Evolutionary conservation across 352 stramenopile species (phyloP), one percentile per base, ranked within the genome.

Genomic region (Blastocystis sp.): DNA sequence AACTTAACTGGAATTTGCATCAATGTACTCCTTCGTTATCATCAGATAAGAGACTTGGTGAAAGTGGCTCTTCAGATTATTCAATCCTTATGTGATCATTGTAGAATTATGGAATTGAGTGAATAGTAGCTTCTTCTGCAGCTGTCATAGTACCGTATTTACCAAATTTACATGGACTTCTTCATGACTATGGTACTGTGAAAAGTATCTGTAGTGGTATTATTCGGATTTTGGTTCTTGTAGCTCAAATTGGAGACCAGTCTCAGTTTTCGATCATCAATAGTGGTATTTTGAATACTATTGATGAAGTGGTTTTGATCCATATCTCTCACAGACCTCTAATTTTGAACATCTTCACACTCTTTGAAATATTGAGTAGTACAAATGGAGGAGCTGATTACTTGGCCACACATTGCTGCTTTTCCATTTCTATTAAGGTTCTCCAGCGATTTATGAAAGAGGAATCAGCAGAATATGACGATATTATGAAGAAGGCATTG

Each of bases 121-220:
- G 2, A 66, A 50, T 26, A 23, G 15, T 66, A 84, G 73, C 59
- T 7, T 66, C 45, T 11, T 50, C 43, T 20, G 73, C 73, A 39
- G 59, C 73, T 47, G 62, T 53, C n/a, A 50, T 84, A 9, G 54
- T 84, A 54, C 73, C 53, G 23, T 84, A 84, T 23, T 29, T 84
- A 7, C 13, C 53, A 37, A 56, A 43, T 29, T 41, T 84, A 13
- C 37, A 84, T 20, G 64, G 53, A 15, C 41, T 84, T 56, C 56
- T 84, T 7, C 53, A 9, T 6, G 26, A 84, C 15, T 84, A 84
- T 53, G 15, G n/a, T n/a, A 68, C 53, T 23, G 34, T 53, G 7
- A 20, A 50, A 4, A 68, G n/a, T 23, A 84, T 84, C 39, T 84
- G 73, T 34, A 37, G 68, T 23, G 59, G 47, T 5, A 39, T 84